A percentile compares a stretch with the other conserved stretches of the same genome.
These are phyloP conservation scores for Trichoderma virens DNA, from an alignment of 495 filamentous ascomycete species.

Conservation along the genomic window DNA sequence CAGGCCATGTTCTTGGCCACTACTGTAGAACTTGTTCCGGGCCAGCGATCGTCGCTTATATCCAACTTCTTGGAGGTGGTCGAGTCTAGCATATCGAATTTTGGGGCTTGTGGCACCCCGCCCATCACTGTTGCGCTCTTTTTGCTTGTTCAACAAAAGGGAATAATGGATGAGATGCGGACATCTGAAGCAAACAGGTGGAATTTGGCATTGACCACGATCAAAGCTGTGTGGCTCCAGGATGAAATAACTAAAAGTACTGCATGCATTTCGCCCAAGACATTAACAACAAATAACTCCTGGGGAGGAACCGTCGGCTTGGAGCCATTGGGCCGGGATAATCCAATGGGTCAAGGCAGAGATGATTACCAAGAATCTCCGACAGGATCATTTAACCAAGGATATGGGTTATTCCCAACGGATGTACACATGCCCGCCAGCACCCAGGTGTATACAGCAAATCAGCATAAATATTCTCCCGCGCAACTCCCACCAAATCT, in stretches of 20 bases:
- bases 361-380: background rate
- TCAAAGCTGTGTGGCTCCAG: background rate
- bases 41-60: background rate
- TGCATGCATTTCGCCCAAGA: background rate
- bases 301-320: background rate
- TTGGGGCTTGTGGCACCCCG: constrained; percentile 17
- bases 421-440: background rate
- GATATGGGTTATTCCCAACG: background rate
- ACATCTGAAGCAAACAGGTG: constrained; percentile 5
- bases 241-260: background rate
- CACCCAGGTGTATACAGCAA: background rate
- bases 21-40: constrained; percentile 12
- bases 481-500: background rate
- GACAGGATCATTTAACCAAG: background rate
- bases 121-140: constrained; percentile 15
- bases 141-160: constrained; percentile 14
- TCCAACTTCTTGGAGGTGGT: constrained; percentile 17
- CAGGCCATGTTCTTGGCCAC: constrained; percentile 20
- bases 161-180: background rate
- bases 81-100: constrained; percentile 15
- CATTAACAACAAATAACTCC: background rate
- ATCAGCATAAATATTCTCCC: constrained; percentile 6
- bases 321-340: background rate
- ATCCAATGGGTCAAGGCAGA: background rate
- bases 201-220: background rate